These are phyloP conservation scores for Suhomyces chickasaworum DNA, from an alignment of 1,139 yeast species.

Conservation along the genomic window DNA sequence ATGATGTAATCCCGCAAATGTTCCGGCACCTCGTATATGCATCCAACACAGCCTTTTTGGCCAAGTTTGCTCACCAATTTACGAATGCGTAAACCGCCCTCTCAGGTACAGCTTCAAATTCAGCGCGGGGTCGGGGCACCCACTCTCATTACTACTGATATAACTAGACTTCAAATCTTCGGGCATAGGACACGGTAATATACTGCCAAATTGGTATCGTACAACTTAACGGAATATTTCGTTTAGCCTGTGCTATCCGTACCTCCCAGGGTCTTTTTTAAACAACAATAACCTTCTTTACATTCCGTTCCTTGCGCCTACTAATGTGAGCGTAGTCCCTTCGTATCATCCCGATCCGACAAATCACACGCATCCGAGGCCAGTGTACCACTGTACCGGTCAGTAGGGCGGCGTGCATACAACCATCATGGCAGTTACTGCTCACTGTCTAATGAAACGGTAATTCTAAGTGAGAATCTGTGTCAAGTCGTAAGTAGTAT, in stretches of 20 bases:
- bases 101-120: constrained; percentile 2
- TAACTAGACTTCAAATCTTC: neutral
- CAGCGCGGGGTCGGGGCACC: neutral
- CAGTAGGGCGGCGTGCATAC: neutral
- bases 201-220: too few species aligned
- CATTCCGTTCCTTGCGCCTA: neutral
- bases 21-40: constrained; percentile 12
- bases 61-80: constrained; percentile 5
- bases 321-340: neutral
- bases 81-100: constrained; percentile 12
- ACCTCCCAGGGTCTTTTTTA: neutral
- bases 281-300: neutral
- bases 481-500: too few species aligned
- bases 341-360: constrained; percentile 3
- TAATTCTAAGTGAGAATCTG: too few species aligned
- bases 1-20: constrained; percentile 10
- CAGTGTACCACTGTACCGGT: neutral
- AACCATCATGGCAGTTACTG: neutral
- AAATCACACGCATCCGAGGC: constrained; percentile 5
- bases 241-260: neutral
- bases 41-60: constrained; percentile 14
- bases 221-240: neutral
- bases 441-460: neutral
- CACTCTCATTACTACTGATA: neutral
- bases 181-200: too few species aligned